phyloP scores from a whole-genome alignment of 2,329 filamentous ascomycete species.

The Blastomyces percursus region DNA sequence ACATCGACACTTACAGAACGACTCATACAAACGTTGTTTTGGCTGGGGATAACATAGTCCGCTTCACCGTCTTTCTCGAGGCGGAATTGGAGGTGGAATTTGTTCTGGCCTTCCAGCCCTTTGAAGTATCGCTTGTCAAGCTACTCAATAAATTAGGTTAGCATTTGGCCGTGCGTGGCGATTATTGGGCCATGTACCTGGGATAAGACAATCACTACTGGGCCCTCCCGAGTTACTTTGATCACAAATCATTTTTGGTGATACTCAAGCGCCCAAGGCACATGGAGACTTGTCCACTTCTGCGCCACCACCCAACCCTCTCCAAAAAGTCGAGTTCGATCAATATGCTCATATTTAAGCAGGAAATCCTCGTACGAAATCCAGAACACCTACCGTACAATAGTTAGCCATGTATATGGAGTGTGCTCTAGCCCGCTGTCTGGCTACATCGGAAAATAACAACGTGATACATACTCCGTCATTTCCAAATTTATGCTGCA shows the following conservation, averaged over 20 bases:
- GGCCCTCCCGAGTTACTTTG: conserved; percentile 41
- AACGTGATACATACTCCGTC: conserved; percentile 44
- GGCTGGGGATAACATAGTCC: conserved; percentile 49
- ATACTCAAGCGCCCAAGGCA: conserved; percentile 52
- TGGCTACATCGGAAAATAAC: background rate
- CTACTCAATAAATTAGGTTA: conserved; percentile 19
- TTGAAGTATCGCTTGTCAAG: conserved; percentile 51
- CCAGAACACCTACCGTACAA: conserved; percentile 41
- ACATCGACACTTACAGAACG: conserved; percentile 70
- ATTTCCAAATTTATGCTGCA: conserved; percentile 64
- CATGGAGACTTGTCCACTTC: conserved; percentile 50
- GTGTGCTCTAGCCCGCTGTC: too few species aligned
- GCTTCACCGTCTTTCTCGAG: conserved; percentile 49
- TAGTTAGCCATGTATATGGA: conserved; percentile 3
- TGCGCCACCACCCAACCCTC: conserved; percentile 51
- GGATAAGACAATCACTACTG: conserved; percentile 48
- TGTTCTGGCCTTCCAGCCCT: conserved; percentile 47
- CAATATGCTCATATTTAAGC: conserved; percentile 48
- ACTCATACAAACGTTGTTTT: conserved; percentile 50
- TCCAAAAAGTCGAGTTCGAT: conserved; percentile 50
- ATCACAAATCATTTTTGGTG: conserved; percentile 50
- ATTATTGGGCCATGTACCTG: conserved; percentile 29
- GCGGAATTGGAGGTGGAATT: conserved; percentile 48
- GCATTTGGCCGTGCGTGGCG: background rate
- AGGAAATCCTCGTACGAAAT: conserved; percentile 50